phyloP scores from a whole-genome alignment of 257 asterid genomes.

The Dorcoceras hygrometricum region DNA sequence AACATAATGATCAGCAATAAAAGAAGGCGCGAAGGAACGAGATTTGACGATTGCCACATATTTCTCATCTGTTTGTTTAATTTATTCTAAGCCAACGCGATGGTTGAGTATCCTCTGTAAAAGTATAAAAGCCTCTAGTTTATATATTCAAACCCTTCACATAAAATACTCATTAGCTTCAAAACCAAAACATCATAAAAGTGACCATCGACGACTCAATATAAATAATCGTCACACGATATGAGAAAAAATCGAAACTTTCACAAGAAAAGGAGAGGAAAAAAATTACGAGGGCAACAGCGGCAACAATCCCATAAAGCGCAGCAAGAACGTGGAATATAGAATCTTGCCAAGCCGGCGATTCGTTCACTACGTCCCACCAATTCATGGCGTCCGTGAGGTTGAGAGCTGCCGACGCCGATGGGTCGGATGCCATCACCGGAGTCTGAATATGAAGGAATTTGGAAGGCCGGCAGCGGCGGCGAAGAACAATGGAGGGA shows the following conservation, averaged over 20 bases:
- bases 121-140: background rate
- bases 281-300: constrained; percentile 63
- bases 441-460: background rate
- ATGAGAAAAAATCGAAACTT: background rate
- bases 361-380: constrained; percentile 76
- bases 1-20: background rate
- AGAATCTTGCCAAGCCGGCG: constrained; percentile 79
- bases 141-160: background rate
- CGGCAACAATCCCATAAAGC: constrained; percentile 72
- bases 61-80: background rate
- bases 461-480: background rate
- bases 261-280: background rate
- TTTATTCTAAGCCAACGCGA: background rate
- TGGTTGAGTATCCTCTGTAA: background rate
- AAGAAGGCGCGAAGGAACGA: background rate
- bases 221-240: too few relatives aligned
- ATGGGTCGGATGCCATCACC: constrained; percentile 45
- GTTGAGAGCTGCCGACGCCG: constrained; percentile 51
- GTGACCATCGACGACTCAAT: too few relatives aligned
- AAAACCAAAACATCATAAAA: background rate
- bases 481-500: background rate
- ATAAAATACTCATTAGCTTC: background rate
- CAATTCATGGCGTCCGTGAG: constrained; percentile 65
- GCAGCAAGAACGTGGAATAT: constrained; percentile 64
- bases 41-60: too few relatives aligned